These are phyloP conservation scores for Laguncularia racemosa DNA, from an alignment of 345 rosid species.

Conservation along the genomic window DNA sequence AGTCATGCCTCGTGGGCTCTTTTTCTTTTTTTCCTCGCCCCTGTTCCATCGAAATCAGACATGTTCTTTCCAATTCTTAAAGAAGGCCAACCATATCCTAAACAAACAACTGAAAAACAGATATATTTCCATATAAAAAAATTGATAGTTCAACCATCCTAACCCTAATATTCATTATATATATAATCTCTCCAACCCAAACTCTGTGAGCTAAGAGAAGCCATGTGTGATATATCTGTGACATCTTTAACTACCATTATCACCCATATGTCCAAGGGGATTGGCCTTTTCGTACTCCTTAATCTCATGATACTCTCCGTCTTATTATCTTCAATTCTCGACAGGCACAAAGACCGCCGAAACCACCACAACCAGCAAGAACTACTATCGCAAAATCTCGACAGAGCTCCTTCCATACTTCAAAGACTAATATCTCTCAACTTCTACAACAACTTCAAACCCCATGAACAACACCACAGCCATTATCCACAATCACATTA, in stretches of 20 bases:
- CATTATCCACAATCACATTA: too few relatives aligned
- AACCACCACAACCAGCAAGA: background rate
- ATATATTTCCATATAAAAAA: too few relatives aligned
- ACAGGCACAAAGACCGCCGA: background rate
- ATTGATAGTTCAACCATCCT: too few relatives aligned
- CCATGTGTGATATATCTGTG: constrained; percentile 11
- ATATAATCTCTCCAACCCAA: too few relatives aligned
- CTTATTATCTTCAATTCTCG: constrained; percentile 9
- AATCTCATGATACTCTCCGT: constrained; percentile 17
- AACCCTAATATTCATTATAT: too few relatives aligned
- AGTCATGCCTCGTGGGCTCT: too few relatives aligned
- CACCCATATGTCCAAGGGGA: constrained; percentile 7
- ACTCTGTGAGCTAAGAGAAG: background rate
- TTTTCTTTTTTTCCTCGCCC: too few relatives aligned
- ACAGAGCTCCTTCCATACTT: constrained; percentile 3
- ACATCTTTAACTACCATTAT: background rate
- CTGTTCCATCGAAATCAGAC: too few relatives aligned
- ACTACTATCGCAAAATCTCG: background rate
- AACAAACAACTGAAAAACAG: too few relatives aligned
- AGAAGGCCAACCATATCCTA: too few relatives aligned
- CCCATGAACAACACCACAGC: too few relatives aligned
- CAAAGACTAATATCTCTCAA: background rate
- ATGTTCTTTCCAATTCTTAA: too few relatives aligned
- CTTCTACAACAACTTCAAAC: background rate
- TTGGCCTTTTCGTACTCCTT: constrained; percentile 11